Evolutionary conservation across 805 yeast species (phyloP), one percentile per base, ranked within the genome.

Genomic region (Lachancea thermotolerans): DNA sequence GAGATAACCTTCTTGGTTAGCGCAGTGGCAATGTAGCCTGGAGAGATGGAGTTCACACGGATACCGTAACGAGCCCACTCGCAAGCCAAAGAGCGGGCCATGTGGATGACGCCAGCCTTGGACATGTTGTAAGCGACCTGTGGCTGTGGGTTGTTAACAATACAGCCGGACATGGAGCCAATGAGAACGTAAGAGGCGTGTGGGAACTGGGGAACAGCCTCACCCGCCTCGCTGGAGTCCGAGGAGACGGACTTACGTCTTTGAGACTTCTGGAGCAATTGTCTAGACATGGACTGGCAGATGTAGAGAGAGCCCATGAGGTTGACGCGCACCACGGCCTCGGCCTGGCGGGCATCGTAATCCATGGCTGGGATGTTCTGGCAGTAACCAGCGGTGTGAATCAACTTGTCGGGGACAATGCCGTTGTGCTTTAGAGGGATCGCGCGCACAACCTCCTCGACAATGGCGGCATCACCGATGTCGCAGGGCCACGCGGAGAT

Each of bases 351-450:
- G 35, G 87, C 77, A 18, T 90, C 89, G 67, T 85, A 84, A 44
- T 82, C 85, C 56, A 81, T 78, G 25, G 91, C 91, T 2, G 87
- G 78, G 67, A 73, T 77, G 71, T 85, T 85, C 65, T 85, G 89
- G 60, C 89, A 82, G 69, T 81, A 85, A 11, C 95, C 93, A n/a
- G 95, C 93, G 42, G 88, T 75, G 71, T 85, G 83, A 49, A 85
- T 74, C 54, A 85, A 71, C 51, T 83, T 69, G 54, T 80, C 78
- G 33, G 88, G 80, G 37, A 81, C 71, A 48, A 73, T 69, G 27
- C 76, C 79, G 62, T 82, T 84, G 59, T 74, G 80, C 41, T 68
- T 71, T 55, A 75, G 74, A 14, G 71, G 59, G 52, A 81, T 74
- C 31, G 73, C 70, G 17, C 63, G 54, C 58, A 83, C 80, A 4